A percentile compares a stretch with the other conserved stretches of the same genome.
These are phyloP conservation scores for Epichloe sylvatica DNA, from an alignment of 2,329 filamentous ascomycete species.

Conservation along the genomic window DNA sequence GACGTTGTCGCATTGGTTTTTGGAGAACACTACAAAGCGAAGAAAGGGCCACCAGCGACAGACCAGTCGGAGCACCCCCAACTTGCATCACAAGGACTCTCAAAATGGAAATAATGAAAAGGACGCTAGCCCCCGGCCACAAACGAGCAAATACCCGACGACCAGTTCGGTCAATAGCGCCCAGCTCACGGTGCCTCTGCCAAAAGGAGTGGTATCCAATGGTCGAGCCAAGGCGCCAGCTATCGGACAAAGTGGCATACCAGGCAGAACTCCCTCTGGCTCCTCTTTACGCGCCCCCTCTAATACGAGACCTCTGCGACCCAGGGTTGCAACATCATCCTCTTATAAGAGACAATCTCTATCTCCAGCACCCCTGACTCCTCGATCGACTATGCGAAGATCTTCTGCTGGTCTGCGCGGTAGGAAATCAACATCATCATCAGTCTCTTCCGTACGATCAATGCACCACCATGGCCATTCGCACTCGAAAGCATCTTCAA, in stretches of 20 bases:
- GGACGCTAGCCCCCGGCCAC: conserved; percentile 40
- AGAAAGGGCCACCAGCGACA: conserved; percentile 34
- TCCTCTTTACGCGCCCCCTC: conserved; percentile 12
- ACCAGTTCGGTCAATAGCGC: conserved; percentile 20
- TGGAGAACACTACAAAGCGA: conserved; percentile 43
- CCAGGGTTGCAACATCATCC: conserved; percentile 20
- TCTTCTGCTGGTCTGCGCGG: conserved; percentile 73
- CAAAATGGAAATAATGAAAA: conserved; percentile 31
- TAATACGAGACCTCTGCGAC: conserved; percentile 15
- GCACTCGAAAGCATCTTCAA: conserved; percentile 89
- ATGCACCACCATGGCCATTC: conserved; percentile 77
- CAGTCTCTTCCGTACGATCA: conserved; percentile 80
- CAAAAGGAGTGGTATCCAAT: conserved; percentile 37
- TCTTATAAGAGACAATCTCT: conserved; percentile 63
- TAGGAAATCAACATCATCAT: conserved; percentile 90
- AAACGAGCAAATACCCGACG: conserved; percentile 43
- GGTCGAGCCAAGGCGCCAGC: conserved; percentile 26
- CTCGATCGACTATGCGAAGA: conserved; percentile 71
- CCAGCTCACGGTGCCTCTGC: conserved; percentile 30
- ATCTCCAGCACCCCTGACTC: conserved; percentile 77
- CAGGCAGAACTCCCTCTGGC: conserved; percentile 11
- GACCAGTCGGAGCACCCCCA: conserved; percentile 45
- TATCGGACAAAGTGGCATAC: conserved; percentile 7
- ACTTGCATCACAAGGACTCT: conserved; percentile 38
- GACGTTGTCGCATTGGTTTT: conserved; percentile 50